Base-by-base conservation (phyloP, 2,329 filamentous ascomycete genomes). In the Trichoderma aggressivum region DNA sequence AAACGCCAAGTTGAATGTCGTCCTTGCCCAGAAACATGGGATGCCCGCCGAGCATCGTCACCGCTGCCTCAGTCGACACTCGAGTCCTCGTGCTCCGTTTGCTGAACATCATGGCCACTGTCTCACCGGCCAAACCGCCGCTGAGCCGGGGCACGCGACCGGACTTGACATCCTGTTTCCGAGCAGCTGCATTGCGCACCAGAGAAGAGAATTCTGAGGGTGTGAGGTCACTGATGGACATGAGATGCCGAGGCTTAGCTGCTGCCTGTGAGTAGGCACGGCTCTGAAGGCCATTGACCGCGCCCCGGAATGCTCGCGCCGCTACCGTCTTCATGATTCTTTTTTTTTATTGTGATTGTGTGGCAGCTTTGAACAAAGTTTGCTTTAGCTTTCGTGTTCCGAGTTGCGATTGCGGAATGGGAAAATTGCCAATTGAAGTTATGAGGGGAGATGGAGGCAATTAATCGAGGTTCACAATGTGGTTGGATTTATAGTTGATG, bases 21-120 rank as follows among this genome's bases (percentile, higher is more conserved):
- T 97, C 91, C 79, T 94, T 96, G 77, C 94, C 94, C 71, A 99
- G 82, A 80, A 99, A 99, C 94, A 99, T 98, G 26, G 96, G 91
- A 77, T 97, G 92, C 0, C 95, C 96, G 47, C 94, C 94, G 85
- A 99, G 88, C 72, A 93, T 85, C n/a, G 91, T 89, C 47, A 98
- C 90, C 14, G 96, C 96, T 8, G 92, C 92, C 84, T 99, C 96
- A 2, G 94, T 98, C 2, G 94, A 97, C 36, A 99, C 91, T 73
- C 96, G 90, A 14, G 96, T 99, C 72, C 96, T 89, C 14, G 96
- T 99, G 77, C 92, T 97, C 75, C 94, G 90, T 84, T 99, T 99
- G 86, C 88, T 97, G 86, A 99, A 99, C 86, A 97, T 93, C 90
- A 99, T 92, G 75, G 96, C 95, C 36, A 99, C 89, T 0, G 94